These are phyloP conservation scores for Heterococcus sp. DNA, from an alignment of 108 stramenopile species.

Conservation along the genomic window DNA sequence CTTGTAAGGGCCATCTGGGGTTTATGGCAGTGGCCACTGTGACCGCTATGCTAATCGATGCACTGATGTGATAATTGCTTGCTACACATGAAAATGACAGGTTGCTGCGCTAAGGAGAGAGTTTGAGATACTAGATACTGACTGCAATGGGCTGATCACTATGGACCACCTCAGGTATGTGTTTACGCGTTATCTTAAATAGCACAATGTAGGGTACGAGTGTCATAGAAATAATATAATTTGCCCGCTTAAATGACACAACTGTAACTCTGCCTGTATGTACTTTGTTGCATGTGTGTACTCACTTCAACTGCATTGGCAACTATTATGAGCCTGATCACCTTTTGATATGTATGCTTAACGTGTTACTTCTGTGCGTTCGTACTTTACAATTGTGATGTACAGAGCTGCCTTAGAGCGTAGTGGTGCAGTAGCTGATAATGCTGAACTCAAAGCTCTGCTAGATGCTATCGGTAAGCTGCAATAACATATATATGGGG, in stretches of 20 bases:
- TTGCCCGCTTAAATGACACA: neutral
- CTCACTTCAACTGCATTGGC: neutral
- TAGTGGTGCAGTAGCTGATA: neutral
- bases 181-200: slow-evolving; percentile 27
- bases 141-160: slow-evolving; percentile 39
- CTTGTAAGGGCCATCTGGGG: neutral
- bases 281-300: neutral
- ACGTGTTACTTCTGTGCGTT: no score
- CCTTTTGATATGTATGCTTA: neutral
- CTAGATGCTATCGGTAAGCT: neutral
- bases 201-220: slow-evolving; percentile 8
- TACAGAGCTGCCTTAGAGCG: neutral
- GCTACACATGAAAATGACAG: neutral
- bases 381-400: neutral
- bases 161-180: slow-evolving; percentile 19
- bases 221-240: slow-evolving; percentile 18
- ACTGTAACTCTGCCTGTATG: neutral
- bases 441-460: neutral
- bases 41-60: neutral
- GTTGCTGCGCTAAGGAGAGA: slow-evolving; percentile 28
- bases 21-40: neutral
- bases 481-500: no score
- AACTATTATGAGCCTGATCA: neutral
- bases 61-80: neutral
- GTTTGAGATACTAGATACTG: slow-evolving; percentile 31